Base-by-base conservation (phyloP, 208 protist genomes). In the Trypanosoma congolense region DNA sequence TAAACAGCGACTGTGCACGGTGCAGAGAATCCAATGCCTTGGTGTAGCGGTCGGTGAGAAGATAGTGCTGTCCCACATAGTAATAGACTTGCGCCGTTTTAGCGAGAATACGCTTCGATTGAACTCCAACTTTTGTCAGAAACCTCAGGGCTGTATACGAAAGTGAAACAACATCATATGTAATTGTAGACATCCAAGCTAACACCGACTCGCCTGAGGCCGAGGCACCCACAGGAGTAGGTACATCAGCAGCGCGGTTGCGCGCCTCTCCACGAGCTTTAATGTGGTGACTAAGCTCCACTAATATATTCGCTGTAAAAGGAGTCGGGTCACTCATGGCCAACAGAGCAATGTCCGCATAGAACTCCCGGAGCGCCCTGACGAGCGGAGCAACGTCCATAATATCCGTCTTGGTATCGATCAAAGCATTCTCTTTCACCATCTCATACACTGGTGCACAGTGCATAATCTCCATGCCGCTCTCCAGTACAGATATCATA, bases 21-120 rank as follows among this genome's bases (percentile, higher is more conserved):
- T 90, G 66, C 31, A 92, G 66, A 18, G 77, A 77, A 65, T 92
- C 85, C 16, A 92, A 64, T 19, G 85, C 75, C 52, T 92, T 92
- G 21, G 81, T 87, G 70, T 86, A 87, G 35, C 81, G 85, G 36
- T 79, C 70, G 24, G 69, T 80, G 41, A 60, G 46, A 49, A 73
- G 56, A 70, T 92, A 67, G 36, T 79, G 65, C 29, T 65, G 52
- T 21, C 80, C 85, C 10, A 92, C 75, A 26, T 80, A 63, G 56
- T 85, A 86, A 53, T 87, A 83, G 33, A 87, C 77, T 47, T 87
- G 70, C 4, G 73, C 75, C 40, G 74, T 72, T 63, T 92, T 92
- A 21, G 53, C 35, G 0, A 83, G 56, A 24, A 77, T 68, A 12
- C 76, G 78, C 25, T 69, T 70, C 1, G 62, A 75, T 46, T 80